phyloP scores from a whole-genome alignment of 208 protist species.

The Acanthamoeba royreba region DNA sequence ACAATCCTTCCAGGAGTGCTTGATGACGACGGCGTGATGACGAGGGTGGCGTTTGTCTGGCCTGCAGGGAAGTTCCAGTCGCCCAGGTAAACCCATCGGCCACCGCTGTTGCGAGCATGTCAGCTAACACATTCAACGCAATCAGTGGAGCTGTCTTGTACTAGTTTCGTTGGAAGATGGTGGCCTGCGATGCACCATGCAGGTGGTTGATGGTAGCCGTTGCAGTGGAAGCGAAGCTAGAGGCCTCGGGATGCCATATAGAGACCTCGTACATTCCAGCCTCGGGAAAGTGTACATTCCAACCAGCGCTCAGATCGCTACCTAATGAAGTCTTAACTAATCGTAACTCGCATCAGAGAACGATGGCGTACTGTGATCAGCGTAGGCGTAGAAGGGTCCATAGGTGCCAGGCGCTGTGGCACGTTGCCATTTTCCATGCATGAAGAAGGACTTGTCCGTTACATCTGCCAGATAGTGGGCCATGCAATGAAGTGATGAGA shows the following conservation, averaged over 20 bases:
- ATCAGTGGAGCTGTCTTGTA: neutral
- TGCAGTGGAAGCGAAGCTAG: neutral
- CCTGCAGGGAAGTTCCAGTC: neutral
- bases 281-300: neutral
- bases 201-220: neutral
- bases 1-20: neutral
- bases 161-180: neutral
- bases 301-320: neutral
- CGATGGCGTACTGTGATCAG: neutral
- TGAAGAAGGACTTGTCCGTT: neutral
- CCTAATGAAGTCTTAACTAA: no score
- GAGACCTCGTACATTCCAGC: conserved; percentile 24
- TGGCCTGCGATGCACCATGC: neutral
- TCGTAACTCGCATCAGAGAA: no score
- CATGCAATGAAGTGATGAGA: neutral
- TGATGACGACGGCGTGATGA: neutral
- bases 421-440: neutral
- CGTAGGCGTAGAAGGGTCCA: neutral
- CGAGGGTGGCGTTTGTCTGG: neutral
- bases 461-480: neutral
- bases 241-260: neutral
- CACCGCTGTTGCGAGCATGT: neutral
- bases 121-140: neutral
- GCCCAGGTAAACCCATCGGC: neutral
- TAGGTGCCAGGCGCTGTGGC: neutral